Conservation (phyloP, 2,329 filamentous ascomycete species). For the Chrysosporium keratinophilum region DNA sequence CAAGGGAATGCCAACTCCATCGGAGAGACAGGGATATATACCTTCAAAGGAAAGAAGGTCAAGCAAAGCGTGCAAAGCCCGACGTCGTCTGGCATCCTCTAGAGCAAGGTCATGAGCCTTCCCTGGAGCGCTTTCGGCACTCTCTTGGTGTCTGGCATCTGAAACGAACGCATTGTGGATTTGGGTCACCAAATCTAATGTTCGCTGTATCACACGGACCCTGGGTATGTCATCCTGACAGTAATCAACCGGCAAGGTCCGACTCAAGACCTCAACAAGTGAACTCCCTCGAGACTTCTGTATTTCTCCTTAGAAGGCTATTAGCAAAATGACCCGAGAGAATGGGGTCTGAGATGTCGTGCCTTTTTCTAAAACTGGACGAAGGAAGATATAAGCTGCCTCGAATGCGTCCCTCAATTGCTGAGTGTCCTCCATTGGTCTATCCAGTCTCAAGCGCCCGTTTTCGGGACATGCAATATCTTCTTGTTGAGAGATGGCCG, state of each 20-base stretch:
- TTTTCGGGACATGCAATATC: neutral
- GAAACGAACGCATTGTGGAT: constrained; percentile 30
- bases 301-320: constrained; percentile 28
- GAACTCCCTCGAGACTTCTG: constrained; percentile 28
- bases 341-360: constrained; percentile 21
- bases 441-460: neutral
- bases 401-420: constrained; percentile 26
- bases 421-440: constrained; percentile 23
- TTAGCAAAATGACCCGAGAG: constrained; percentile 21
- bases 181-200: constrained; percentile 26
- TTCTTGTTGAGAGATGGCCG: too few relatives aligned
- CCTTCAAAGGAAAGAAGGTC: constrained; percentile 38
- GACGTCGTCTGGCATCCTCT: constrained; percentile 35
- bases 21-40: constrained; percentile 36
- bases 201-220: constrained; percentile 24
- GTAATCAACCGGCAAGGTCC: constrained; percentile 9
- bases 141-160: constrained; percentile 6
- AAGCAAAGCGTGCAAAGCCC: constrained; percentile 32
- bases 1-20: constrained; percentile 36
- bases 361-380: constrained; percentile 34
- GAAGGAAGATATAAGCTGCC: constrained; percentile 28
- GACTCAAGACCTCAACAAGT: constrained; percentile 27
- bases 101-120: constrained; percentile 24
- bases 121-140: neutral
- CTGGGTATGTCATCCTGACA: constrained; percentile 19